Evolutionary conservation across 306 rosid species (phyloP), one percentile per base, ranked within the genome.

Genomic region (Luffa aegyptiaca): DNA sequence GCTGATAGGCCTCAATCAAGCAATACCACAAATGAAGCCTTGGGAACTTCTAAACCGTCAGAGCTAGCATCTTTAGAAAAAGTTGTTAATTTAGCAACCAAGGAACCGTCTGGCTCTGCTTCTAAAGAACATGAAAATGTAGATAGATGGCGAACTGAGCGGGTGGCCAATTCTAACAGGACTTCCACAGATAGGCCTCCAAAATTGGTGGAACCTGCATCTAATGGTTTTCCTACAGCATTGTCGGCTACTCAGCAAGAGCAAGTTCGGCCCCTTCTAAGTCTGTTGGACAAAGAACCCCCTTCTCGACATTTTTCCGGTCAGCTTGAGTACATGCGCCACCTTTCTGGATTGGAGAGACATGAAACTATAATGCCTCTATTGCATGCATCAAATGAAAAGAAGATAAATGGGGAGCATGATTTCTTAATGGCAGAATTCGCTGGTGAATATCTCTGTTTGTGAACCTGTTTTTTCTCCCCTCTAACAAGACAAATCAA

Each of bases 361-460:
- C 99, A 96, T 87, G 98, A 96, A 89, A 93, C 94, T 84, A 93
- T 93, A 81, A 89, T 93, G 78, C 99, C 99, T 78, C 91, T 96
- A 72, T 82, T 96, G 75, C 99, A 96, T 85, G 93, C 92, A 35
- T 86, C 98, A 63, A 84, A 87, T 81, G 99, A 93, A 71, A 96
- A 91, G 89, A 96, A 87, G 87, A 80, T 91, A 65, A 96, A 93
- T 75, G 98, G 99, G 42, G 99, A 93, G 87, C 87, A 88, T 68
- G 99, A 96, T 84, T 91, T 91, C 83, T 84, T 96, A 83, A 96
- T 96, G 97, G 99, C 99, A 45, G 99, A 96, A 82, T 93, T 96
- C 79, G 94, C 98, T 79, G 99, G 99, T 93, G 91, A 81, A 14
- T 33, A 58, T 80, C 86, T 71, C 56, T 61, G 83, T 61, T 55